A percentile compares a stretch with the other conserved stretches of the same genome.
Evolutionary conservation across 805 yeast species (phyloP).

Genomic region (Torulaspora franciscae): DNA sequence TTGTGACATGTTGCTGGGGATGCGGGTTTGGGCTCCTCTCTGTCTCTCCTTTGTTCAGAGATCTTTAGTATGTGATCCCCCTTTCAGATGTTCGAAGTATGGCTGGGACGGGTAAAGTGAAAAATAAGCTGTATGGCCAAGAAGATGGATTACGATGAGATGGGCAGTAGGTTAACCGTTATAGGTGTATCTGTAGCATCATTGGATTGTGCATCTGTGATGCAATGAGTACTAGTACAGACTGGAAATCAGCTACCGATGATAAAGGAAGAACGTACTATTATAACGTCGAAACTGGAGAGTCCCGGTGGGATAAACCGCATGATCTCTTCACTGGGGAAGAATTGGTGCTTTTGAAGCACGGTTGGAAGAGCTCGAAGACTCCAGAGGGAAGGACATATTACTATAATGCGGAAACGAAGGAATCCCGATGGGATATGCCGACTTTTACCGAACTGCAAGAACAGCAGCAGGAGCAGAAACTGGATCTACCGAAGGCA

Average conservation of each 20-base stretch:
- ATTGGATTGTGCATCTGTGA: not conserved
- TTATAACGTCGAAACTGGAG: slow-evolving; percentile 57
- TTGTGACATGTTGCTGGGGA: slow-evolving; percentile 61
- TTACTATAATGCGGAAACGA: slow-evolving; percentile 60
- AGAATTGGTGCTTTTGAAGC: slow-evolving; percentile 44
- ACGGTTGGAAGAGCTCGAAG: slow-evolving; percentile 50
- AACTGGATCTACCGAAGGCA: not conserved
- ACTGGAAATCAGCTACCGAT: slow-evolving; percentile 64
- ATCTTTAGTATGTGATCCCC: not conserved
- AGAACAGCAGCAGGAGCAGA: slow-evolving; percentile 1
- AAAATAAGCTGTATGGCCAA: not conserved
- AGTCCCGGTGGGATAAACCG: slow-evolving; percentile 82
- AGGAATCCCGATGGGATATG: slow-evolving; percentile 75
- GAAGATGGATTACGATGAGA: not conserved
- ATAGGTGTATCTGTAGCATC: not conserved
- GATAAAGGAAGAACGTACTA: slow-evolving; percentile 67
- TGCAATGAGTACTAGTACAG: slow-evolving; percentile 11
- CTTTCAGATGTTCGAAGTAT: not conserved
- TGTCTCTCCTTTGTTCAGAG: not conserved
- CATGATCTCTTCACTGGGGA: slow-evolving; percentile 41
- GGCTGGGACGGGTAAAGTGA: slow-evolving; percentile 1
- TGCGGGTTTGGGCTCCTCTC: not conserved
- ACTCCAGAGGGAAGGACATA: slow-evolving; percentile 58
- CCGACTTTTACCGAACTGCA: slow-evolving; percentile 40
- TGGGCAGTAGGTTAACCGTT: not conserved